Evolutionary conservation across 1,284 basidiomycete species (phyloP), one percentile per base, ranked within the genome.

Genomic region (Neotropicomus parvogracilis): DNA sequence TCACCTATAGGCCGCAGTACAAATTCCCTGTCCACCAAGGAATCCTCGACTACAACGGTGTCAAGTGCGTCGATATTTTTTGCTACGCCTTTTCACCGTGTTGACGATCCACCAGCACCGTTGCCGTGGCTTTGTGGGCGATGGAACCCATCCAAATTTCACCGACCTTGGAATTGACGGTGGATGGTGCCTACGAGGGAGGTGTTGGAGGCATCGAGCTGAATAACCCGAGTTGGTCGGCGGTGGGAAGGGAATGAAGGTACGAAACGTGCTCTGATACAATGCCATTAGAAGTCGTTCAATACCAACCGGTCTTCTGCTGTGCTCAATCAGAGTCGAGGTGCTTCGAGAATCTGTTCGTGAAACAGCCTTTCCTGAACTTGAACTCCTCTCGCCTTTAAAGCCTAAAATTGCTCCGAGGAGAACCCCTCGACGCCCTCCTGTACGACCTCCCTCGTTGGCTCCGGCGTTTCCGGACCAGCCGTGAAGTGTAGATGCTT

Each of bases 1-100:
- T 44, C 31, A 40, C 46, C 14, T 20, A 12, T 48, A 80, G 86
- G 11, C 88, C 88, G 12, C 87, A 90, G 61, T 70, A 75, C 33
- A 85, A 81, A 59, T 90, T 89, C 74, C 85, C 86, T 0, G 86
- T 90, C 3, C 88, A 81, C 39, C 73, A 85, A 61, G 88, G 88
- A 3, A 87, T 90, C 38, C 64, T 90, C 35, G 69, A 89, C 59
- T 86, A 85, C 55, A 72, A 70, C 28, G 88, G 86, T 17, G 64
- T 68, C 50, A 90, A 90, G 86, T 89, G 59, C 50, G 81, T 69
- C 20, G 8, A 45, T 28, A 12, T n/a, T 31, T 28, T n/a, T 37
- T 27, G 32, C 38, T 28, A 37, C 29, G 5, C 16, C 10, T 7
- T 39, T 8, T 9, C 35, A 14, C 20, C 6, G 6, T 40, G 26